Base-by-base conservation (phyloP, 768 basidiomycete genomes). In the Boletus rubropictus region DNA sequence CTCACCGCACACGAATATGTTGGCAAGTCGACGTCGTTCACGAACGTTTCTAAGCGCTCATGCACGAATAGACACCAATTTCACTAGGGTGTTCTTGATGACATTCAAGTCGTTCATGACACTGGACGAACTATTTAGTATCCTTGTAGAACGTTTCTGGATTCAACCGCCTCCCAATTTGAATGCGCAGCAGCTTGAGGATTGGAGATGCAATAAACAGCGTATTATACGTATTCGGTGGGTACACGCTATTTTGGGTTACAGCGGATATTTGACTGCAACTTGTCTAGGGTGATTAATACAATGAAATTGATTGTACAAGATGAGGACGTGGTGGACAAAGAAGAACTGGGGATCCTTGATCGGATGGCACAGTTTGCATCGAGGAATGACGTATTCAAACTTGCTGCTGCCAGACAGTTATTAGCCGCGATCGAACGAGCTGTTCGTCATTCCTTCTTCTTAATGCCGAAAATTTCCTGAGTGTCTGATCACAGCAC, bases 21-120 rank as follows among this genome's bases (percentile, higher is more conserved):
- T 54, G 80, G 82, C 80, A 54, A 51, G 78, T 61, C 10, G 5
- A 37, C 11, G 14, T 22, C 24, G 7, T 20, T 39, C 22, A 11
- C 12, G 5, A 24, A 22, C 7, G n/a, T 5, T 10, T 38, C n/a
- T 12, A 15, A 12, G 14, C 0, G 25, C 50, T 63, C 8, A 57
- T 34, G 25, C 35, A 4, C 42, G 24, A 21, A n/a, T 37, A 79
- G 78, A 83, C 59, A 71, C 75, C 20, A 69, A 69, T 29, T 83
- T 78, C 62, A 78, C 69, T 52, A 72, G 74, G 48, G 79, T 82
- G 10, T 86, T 86, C 69, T 63, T 85, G 36, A 74, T 83, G 68
- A 86, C 84, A 3, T 85, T 81, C 69, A 78, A 80, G 54, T 81
- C 81, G 0, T 86, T 86, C 61, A 78, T 76, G 44, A 75, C 74